Percentiles rank a stretch among this genome's conserved stretches.
Evolutionary conservation across 2,329 filamentous ascomycete genomes (phyloP).

Genomic region (Cladosporium halotolerans): DNA sequence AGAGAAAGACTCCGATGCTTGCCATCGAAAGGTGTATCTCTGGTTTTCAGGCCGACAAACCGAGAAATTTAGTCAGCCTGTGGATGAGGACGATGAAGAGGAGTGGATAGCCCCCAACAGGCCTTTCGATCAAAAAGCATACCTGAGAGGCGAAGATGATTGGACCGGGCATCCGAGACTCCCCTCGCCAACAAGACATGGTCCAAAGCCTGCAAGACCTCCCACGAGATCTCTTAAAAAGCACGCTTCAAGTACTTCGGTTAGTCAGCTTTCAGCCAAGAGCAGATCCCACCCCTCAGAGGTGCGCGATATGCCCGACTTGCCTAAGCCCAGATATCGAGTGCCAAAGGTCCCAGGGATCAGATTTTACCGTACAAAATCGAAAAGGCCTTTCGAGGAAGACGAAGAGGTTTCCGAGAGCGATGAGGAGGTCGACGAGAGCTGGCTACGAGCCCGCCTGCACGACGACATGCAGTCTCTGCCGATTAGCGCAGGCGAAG

Average conservation of each 20-base stretch:
- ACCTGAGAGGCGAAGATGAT: conserved; percentile 30
- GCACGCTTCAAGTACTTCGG: background rate
- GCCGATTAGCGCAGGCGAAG: conserved; percentile 21
- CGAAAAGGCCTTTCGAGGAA: conserved; percentile 33
- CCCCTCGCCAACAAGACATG: background rate
- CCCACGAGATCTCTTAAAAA: background rate
- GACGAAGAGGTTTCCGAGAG: conserved; percentile 38
- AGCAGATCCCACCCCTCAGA: background rate
- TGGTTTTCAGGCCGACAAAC: background rate
- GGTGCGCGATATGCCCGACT: background rate
- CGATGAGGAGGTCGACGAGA: conserved; percentile 37
- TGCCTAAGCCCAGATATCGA: conserved; percentile 16
- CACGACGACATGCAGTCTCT: conserved; percentile 20
- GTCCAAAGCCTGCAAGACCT: background rate
- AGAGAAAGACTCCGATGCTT: conserved; percentile 11
- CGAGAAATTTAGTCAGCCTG: conserved; percentile 14
- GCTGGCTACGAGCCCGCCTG: conserved; percentile 33
- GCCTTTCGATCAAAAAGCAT: conserved; percentile 32
- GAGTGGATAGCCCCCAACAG: conserved; percentile 29
- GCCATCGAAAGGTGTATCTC: background rate
- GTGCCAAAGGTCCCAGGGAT: conserved; percentile 34
- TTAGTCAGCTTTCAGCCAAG: no score
- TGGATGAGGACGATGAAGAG: conserved; percentile 25
- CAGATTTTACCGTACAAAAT: conserved; percentile 35
- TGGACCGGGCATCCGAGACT: conserved; percentile 20